A percentile compares a stretch with the other conserved stretches of the same genome.
Evolutionary conservation across 2,329 filamentous ascomycete genomes (phyloP).

Genomic region (Beauveria brongniartii): DNA sequence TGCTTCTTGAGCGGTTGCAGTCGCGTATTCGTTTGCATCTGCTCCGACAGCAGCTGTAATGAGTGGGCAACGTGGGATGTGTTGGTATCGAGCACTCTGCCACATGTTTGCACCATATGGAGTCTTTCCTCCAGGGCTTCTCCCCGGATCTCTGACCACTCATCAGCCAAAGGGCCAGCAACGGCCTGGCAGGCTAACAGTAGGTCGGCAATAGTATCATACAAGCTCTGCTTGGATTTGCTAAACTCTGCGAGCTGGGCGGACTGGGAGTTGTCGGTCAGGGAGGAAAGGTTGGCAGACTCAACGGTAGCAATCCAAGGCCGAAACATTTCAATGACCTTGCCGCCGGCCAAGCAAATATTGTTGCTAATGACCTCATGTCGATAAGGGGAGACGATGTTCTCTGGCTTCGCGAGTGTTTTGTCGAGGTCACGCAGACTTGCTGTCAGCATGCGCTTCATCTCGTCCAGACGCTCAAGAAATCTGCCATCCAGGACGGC

Average conservation of each 20-base stretch:
- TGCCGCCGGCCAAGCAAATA: constrained; percentile 68
- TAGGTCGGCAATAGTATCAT: constrained; percentile 88
- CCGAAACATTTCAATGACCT: constrained; percentile 80
- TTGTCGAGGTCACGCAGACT: constrained; percentile 84
- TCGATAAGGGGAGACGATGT: constrained; percentile 68
- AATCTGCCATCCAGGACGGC: constrained; percentile 67
- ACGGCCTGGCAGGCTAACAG: constrained; percentile 82
- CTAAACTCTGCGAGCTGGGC: constrained; percentile 82
- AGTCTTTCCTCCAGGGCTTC: constrained; percentile 83
- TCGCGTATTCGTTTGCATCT: constrained; percentile 53
- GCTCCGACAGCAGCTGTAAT: constrained; percentile 77
- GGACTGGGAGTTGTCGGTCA: constrained; percentile 72
- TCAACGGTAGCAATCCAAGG: constrained; percentile 87
- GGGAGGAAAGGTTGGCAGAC: constrained; percentile 76
- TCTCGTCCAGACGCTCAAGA: constrained; percentile 75
- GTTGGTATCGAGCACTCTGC: constrained; percentile 75
- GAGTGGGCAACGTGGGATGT: constrained; percentile 84
- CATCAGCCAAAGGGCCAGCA: constrained; percentile 84
- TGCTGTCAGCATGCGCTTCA: constrained; percentile 76
- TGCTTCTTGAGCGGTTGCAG: constrained; percentile 32
- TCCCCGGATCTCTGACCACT: constrained; percentile 89
- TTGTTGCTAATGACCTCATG: constrained; percentile 77
- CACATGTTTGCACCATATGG: constrained; percentile 68
- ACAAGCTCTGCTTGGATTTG: constrained; percentile 84
- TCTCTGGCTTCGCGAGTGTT: constrained; percentile 67